Evolutionary conservation across 2,329 filamentous ascomycete species (phyloP).

Genomic region (Sphaerostilbella broomeana): DNA sequence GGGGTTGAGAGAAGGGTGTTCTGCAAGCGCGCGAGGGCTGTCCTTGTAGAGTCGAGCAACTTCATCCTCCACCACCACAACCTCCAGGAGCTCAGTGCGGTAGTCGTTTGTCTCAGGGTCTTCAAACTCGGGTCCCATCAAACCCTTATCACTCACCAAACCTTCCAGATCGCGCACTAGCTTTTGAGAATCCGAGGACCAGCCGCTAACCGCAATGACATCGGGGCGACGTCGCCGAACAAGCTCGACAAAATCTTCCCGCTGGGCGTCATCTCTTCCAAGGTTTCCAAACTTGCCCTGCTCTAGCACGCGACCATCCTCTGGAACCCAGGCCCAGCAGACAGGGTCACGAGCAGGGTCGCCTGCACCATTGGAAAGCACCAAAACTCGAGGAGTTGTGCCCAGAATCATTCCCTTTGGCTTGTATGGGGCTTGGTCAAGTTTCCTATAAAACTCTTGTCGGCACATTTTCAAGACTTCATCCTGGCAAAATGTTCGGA

Average conservation of each 20-base stretch:
- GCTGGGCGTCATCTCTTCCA: conserved; percentile 60
- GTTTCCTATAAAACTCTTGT: conserved; percentile 78
- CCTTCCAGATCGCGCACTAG: conserved; percentile 75
- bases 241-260: conserved; percentile 67
- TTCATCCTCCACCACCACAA: conserved; percentile 91
- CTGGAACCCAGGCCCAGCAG: conserved; percentile 88
- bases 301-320: conserved; percentile 83
- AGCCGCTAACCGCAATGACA: conserved; percentile 83
- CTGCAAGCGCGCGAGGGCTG: conserved; percentile 68
- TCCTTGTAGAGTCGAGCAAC: conserved; percentile 95
- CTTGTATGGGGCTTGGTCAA: conserved; percentile 95
- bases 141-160: conserved; percentile 67
- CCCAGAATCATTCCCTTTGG: conserved; percentile 88
- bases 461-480: conserved; percentile 82
- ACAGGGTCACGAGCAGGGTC: conserved; percentile 68
- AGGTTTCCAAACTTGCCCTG: conserved; percentile 83
- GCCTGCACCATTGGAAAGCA: conserved; percentile 79
- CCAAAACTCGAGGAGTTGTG: conserved; percentile 78
- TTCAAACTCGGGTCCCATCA: conserved; percentile 76
- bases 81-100: conserved; percentile 72
- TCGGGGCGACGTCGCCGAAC: conserved; percentile 77
- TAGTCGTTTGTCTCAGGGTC: conserved; percentile 71
- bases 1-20: conserved; percentile 74
- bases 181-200: conserved; percentile 77
- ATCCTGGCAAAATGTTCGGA: conserved; percentile 91